These are phyloP conservation scores for Musa balbisiana DNA, from an alignment of 202 grass and related monocot genomes.

Conservation along the genomic window DNA sequence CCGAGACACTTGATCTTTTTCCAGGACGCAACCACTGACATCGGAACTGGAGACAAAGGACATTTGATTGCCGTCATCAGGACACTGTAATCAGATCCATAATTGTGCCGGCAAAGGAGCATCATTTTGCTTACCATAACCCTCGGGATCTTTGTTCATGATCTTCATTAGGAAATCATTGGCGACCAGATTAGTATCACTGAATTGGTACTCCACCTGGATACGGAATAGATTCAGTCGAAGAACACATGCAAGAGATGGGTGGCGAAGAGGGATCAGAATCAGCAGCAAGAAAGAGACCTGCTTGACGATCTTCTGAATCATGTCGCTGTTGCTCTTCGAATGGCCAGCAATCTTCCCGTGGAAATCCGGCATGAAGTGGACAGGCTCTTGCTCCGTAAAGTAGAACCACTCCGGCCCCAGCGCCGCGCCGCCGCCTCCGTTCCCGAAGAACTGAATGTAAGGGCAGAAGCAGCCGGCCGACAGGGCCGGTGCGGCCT, in stretches of 20 bases:
- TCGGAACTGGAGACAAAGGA: constrained; percentile 33
- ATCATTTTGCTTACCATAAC: constrained; percentile 41
- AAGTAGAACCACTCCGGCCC: constrained; percentile 57
- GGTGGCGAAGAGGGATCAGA: background rate
- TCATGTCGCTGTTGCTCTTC: constrained; percentile 34
- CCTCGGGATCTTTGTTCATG: constrained; percentile 72
- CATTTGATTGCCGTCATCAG: background rate
- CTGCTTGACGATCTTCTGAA: constrained; percentile 73
- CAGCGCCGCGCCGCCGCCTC: background rate
- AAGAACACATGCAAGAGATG: too few relatives aligned
- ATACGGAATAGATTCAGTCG: background rate
- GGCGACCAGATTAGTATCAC: constrained; percentile 64
- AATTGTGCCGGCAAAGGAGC: too few relatives aligned
- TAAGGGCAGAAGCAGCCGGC: constrained; percentile 50
- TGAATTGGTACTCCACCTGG: constrained; percentile 78
- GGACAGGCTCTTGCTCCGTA: constrained; percentile 45
- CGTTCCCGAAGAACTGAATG: constrained; percentile 36
- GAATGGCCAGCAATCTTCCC: constrained; percentile 26
- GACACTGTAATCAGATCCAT: too few relatives aligned
- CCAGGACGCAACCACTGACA: constrained; percentile 72
- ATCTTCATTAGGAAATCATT: constrained; percentile 82
- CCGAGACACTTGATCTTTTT: constrained; percentile 76
- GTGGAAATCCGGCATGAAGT: constrained; percentile 61
- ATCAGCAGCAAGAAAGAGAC: constrained; percentile 3
- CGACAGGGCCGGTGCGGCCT: constrained; percentile 9